Evolutionary conservation across 768 basidiomycete species (phyloP).

Genomic region (Kwoniella sp.): DNA sequence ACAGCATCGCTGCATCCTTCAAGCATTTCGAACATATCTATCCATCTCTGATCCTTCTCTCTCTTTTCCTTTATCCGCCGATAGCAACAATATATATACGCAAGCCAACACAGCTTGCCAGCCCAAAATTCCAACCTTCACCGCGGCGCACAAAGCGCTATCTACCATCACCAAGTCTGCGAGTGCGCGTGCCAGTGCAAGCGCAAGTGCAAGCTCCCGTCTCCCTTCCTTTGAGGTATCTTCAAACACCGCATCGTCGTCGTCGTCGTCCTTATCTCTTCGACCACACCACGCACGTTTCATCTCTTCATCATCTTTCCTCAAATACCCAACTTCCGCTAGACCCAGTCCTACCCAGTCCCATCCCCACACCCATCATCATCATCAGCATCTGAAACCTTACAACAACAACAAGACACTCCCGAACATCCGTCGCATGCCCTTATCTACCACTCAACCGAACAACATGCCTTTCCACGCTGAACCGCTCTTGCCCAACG

Average conservation of each 20-base stretch:
- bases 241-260: slow-evolving; percentile 1
- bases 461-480: slow-evolving; percentile 30
- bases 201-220: no score
- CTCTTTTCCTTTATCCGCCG: no score
- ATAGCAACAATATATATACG: no score
- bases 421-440: slow-evolving; percentile 10
- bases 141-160: not conserved
- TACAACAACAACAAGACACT: slow-evolving; percentile 8
- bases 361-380: not conserved
- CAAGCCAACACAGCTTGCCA: not conserved
- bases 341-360: not conserved
- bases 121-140: not conserved
- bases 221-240: slow-evolving; percentile 3
- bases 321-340: slow-evolving; percentile 6
- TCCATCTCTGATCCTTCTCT: no score
- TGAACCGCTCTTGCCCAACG: slow-evolving; percentile 15
- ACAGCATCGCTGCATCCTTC: no score
- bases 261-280: slow-evolving; percentile 6
- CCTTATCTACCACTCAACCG: slow-evolving; percentile 1
- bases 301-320: not conserved
- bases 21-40: no score
- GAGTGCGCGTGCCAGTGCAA: not conserved
- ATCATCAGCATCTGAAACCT: not conserved
- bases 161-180: not conserved
- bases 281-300: not conserved